Conservation (phyloP, 2,329 filamentous ascomycete genomes). For the Fusarium sp. region DNA sequence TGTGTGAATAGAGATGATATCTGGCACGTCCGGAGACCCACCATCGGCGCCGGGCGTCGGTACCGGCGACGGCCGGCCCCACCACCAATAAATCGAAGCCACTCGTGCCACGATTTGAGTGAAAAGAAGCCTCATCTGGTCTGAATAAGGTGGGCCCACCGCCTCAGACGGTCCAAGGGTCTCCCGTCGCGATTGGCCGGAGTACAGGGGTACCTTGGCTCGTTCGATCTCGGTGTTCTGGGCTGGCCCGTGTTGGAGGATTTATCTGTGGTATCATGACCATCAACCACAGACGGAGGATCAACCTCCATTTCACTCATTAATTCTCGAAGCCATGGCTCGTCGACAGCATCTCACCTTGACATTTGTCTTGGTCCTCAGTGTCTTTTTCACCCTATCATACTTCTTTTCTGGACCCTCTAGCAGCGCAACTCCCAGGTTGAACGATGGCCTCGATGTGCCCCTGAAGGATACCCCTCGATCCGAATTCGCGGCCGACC, state of each 20-base stretch:
- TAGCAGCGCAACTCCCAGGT: slow-evolving; percentile 29
- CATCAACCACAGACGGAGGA: slow-evolving; percentile 38
- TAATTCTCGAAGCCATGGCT: slow-evolving; percentile 56
- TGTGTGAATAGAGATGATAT: not conserved
- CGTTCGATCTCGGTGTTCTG: slow-evolving; percentile 38
- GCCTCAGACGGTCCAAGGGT: slow-evolving; percentile 31
- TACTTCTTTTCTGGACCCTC: slow-evolving; percentile 67
- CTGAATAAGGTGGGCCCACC: slow-evolving; percentile 15
- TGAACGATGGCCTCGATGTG: slow-evolving; percentile 39
- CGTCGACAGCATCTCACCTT: slow-evolving; percentile 66
- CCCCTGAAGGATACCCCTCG: slow-evolving; percentile 44
- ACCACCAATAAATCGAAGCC: slow-evolving; percentile 16
- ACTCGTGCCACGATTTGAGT: slow-evolving; percentile 32
- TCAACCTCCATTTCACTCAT: slow-evolving; percentile 40
- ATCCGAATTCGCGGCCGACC: slow-evolving; percentile 52
- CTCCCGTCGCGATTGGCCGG: slow-evolving; percentile 32
- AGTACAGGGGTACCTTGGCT: slow-evolving; percentile 24
- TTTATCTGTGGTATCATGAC: slow-evolving; percentile 40
- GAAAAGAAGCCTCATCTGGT: slow-evolving; percentile 14
- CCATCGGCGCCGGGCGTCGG: slow-evolving; percentile 20
- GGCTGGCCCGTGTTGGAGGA: slow-evolving; percentile 19
- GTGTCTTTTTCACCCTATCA: slow-evolving; percentile 68
- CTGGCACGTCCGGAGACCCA: slow-evolving; percentile 23
- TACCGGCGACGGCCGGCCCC: slow-evolving; percentile 40
- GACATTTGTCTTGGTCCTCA: slow-evolving; percentile 66